Conservation (phyloP, 2,329 filamentous ascomycete species). For the Zymoseptoria ardabiliae region DNA sequence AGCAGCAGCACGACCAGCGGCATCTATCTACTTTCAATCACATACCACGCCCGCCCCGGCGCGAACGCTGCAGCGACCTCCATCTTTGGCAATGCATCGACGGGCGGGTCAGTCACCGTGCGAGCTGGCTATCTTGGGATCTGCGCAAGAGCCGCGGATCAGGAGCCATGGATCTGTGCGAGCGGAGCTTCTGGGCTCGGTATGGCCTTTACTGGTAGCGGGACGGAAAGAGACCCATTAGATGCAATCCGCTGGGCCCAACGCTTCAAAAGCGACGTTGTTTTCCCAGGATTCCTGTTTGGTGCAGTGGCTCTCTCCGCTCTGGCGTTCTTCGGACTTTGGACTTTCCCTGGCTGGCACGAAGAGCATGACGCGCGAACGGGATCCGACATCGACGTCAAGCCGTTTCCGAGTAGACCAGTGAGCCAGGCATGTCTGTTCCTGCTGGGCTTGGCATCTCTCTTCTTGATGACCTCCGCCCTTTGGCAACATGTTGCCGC, state of each 20-base stretch:
- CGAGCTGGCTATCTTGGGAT: slow-evolving; percentile 10
- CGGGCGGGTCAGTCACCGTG: too few relatives aligned
- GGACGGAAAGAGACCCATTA: slow-evolving; percentile 1
- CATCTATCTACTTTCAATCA: too few relatives aligned
- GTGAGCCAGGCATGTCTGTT: not conserved
- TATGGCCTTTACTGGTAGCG: not conserved
- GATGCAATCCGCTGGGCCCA: slow-evolving; percentile 1
- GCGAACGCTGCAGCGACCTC: too few relatives aligned
- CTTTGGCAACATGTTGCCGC: slow-evolving; percentile 16
- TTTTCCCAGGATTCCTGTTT: slow-evolving; percentile 11
- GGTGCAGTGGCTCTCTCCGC: slow-evolving; percentile 6
- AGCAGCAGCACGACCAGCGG: too few relatives aligned
- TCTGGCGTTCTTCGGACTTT: slow-evolving; percentile 5
- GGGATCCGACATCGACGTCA: slow-evolving; percentile 9
- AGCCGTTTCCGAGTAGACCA: slow-evolving; percentile 9
- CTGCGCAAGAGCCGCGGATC: slow-evolving; percentile 2
- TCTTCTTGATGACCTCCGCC: slow-evolving; percentile 9
- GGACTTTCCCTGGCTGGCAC: slow-evolving; percentile 9
- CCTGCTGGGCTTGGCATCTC: not conserved
- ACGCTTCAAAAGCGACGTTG: slow-evolving; percentile 6
- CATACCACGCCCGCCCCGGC: too few relatives aligned
- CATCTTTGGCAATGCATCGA: too few relatives aligned
- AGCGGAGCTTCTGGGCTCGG: slow-evolving; percentile 3
- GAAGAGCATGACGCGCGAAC: slow-evolving; percentile 6
- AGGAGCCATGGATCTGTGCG: slow-evolving; percentile 6